Conservation (phyloP, 2,329 filamentous ascomycete genomes). For the Fusarium oligoseptatum region DNA sequence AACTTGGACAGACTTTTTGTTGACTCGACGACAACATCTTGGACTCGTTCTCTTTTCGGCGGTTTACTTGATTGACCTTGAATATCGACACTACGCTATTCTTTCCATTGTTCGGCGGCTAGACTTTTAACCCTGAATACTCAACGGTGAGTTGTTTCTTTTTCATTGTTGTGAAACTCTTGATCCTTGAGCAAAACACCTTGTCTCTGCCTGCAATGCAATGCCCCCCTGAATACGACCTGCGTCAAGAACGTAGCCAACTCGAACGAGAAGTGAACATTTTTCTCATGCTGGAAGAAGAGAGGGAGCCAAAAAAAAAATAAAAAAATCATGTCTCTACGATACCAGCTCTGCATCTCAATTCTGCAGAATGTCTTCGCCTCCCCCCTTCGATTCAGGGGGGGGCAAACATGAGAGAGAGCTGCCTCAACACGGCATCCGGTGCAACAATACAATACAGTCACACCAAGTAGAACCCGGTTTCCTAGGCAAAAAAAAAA, state of each 20-base stretch:
- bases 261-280: not conserved
- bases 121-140: not conserved
- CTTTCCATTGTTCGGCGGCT: not conserved
- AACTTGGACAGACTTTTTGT: not conserved
- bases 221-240: not conserved
- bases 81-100: not conserved
- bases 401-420: constrained; percentile 30
- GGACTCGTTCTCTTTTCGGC: not conserved
- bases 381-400: constrained; percentile 8
- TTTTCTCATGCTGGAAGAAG: not conserved
- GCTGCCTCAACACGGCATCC: constrained; percentile 27
- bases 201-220: not conserved
- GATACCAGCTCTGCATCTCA: not conserved
- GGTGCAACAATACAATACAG: constrained; percentile 26
- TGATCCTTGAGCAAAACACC: not conserved
- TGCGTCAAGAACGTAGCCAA: not conserved
- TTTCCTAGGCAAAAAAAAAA: constrained; percentile 12
- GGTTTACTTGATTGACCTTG: not conserved
- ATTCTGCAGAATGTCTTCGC: constrained; percentile 4
- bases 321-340: no score
- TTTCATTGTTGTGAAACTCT: not conserved
- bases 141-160: not conserved
- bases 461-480: constrained; percentile 32
- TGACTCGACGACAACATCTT: constrained; percentile 1
- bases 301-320: not conserved